These are phyloP conservation scores for Oryza meridionalis DNA, from an alignment of 176 grass and related monocot species.

Conservation along the genomic window DNA sequence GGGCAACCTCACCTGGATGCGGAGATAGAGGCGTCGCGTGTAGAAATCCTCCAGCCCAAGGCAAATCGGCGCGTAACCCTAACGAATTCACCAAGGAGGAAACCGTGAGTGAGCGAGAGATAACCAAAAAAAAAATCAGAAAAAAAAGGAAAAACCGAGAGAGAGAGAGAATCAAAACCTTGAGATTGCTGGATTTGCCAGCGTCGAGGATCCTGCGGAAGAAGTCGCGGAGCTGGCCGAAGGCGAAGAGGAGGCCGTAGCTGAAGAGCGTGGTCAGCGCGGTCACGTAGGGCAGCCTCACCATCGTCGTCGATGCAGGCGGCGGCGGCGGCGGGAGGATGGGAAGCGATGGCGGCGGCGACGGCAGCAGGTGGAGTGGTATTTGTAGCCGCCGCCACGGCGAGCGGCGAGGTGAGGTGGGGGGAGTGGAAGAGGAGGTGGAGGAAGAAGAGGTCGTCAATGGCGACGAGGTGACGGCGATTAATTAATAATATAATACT, in stretches of 20 bases:
- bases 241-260: conserved; percentile 91
- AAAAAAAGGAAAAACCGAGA: neutral
- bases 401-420: neutral
- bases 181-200: conserved; percentile 72
- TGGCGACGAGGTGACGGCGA: conserved; percentile 27
- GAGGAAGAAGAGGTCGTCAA: conserved; percentile 36
- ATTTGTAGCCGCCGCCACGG: conserved; percentile 28
- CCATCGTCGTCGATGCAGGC: conserved; percentile 33
- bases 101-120: neutral
- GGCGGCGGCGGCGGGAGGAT: neutral
- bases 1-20: conserved; percentile 71
- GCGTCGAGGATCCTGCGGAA: conserved; percentile 73
- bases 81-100: neutral
- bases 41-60: conserved; percentile 95
- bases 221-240: conserved; percentile 82
- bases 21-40: conserved; percentile 90
- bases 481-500: neutral
- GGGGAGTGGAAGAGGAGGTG: neutral
- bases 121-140: too few relatives aligned
- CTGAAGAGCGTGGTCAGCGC: conserved; percentile 81
- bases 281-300: conserved; percentile 75
- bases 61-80: conserved; percentile 96
- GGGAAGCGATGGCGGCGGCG: neutral
- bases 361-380: neutral
- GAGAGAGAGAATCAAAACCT: conserved; percentile 36